Evolutionary conservation across 2,329 filamentous ascomycete genomes (phyloP).

Genomic region (Fusarium drepaniforme): DNA sequence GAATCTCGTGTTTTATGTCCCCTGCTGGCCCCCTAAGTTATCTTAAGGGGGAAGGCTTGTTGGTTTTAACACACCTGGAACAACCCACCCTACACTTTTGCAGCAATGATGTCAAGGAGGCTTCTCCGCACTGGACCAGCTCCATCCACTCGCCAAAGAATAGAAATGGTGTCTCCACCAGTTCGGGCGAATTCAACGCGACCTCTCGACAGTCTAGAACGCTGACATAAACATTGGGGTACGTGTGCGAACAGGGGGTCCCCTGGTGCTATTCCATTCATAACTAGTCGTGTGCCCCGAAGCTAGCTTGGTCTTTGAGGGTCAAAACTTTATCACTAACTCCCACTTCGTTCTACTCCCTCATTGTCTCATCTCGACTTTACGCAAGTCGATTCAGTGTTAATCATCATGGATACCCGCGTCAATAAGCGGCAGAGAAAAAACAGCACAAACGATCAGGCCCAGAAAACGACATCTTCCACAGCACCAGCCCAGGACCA

Average conservation of each 20-base stretch:
- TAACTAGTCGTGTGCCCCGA: background rate
- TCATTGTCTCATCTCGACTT: background rate
- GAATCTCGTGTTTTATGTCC: too few relatives aligned
- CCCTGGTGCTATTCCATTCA: background rate
- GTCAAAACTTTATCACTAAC: background rate
- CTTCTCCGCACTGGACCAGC: background rate
- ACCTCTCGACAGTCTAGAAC: background rate
- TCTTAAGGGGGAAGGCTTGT: background rate
- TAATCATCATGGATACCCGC: background rate
- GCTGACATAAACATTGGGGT: background rate
- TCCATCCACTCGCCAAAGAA: background rate
- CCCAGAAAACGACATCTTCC: background rate
- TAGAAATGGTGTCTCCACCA: background rate
- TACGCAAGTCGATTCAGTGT: rapidly evolving
- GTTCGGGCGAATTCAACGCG: background rate
- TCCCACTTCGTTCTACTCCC: background rate
- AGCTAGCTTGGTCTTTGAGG: background rate
- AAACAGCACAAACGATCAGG: background rate
- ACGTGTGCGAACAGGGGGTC: background rate
- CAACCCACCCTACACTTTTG: background rate
- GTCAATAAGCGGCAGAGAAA: background rate
- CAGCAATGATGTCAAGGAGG: background rate
- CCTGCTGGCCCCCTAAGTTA: too few relatives aligned
- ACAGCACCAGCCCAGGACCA: background rate
- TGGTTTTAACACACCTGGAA: background rate